Conservation (phyloP, 164 flowering plant genomes). For the Tinospora cordifolia region DNA sequence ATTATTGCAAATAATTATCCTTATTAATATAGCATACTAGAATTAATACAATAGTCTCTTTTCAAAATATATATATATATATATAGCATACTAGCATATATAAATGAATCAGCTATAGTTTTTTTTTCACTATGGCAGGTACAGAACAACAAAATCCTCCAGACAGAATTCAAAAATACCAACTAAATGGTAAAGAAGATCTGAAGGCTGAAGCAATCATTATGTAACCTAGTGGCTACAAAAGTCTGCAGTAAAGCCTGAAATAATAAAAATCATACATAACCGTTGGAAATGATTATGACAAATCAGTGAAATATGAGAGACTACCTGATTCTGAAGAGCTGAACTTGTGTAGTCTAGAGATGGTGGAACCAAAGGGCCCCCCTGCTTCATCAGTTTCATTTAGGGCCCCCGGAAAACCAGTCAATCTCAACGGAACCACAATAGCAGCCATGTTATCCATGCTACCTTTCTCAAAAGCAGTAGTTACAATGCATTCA, state of each 20-base stretch:
- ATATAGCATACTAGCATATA: too few species aligned
- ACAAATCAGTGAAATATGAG: neutral
- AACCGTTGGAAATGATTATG: neutral
- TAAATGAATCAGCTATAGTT: too few species aligned
- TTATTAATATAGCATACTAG: too few species aligned
- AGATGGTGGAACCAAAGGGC: conserved; percentile 20
- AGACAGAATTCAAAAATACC: neutral
- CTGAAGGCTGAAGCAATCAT: neutral
- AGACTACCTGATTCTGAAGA: conserved; percentile 34
- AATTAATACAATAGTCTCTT: too few species aligned
- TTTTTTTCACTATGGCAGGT: neutral
- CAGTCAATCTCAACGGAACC: conserved; percentile 48
- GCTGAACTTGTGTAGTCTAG: conserved; percentile 23
- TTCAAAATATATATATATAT: too few species aligned
- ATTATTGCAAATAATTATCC: too few species aligned
- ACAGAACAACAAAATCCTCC: neutral
- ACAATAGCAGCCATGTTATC: conserved; percentile 90
- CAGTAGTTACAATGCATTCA: conserved; percentile 69
- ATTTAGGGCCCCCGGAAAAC: conserved; percentile 19
- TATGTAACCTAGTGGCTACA: neutral
- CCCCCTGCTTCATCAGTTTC: conserved; percentile 25
- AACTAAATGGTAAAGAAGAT: neutral
- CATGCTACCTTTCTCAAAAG: conserved; percentile 75
- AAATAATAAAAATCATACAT: neutral
- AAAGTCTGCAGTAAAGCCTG: neutral